A percentile compares a stretch with the other conserved stretches of the same genome.
phyloP scores from a whole-genome alignment of 164 flowering plant genomes.

The Magnolia changhungtana region DNA sequence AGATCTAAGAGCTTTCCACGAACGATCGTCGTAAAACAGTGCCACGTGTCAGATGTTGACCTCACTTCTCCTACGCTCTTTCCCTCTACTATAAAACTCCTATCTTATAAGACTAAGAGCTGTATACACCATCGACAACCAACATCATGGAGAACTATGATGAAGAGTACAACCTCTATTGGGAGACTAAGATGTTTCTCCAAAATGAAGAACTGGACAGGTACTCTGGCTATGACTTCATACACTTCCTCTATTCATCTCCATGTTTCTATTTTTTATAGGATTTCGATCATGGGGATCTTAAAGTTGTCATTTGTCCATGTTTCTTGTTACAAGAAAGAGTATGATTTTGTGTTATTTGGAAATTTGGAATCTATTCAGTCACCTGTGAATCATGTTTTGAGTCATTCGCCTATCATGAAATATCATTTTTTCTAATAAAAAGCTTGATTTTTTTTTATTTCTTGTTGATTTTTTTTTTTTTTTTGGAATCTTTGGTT shows the following conservation, averaged over 20 bases:
- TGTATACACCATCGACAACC: neutral
- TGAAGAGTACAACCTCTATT: conserved; percentile 23
- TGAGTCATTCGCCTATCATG: no score
- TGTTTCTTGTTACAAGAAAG: no score
- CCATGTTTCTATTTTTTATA: no score
- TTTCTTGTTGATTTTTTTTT: no score
- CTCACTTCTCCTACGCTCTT: neutral
- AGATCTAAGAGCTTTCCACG: neutral
- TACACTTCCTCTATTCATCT: neutral
- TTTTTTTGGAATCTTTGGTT: no score
- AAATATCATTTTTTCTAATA: no score
- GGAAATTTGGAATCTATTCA: no score
- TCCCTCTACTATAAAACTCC: neutral
- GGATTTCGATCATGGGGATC: no score
- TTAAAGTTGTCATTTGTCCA: no score
- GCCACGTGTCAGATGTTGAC: neutral
- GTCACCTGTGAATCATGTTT: no score
- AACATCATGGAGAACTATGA: conserved; percentile 15
- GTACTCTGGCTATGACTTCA: conserved; percentile 4
- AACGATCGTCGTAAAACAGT: neutral
- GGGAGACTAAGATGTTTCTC: conserved; percentile 26
- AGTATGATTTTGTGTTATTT: no score
- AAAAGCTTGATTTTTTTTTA: no score
- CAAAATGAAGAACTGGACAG: conserved; percentile 28
- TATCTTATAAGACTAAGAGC: neutral